phyloP scores from a whole-genome alignment of 2,329 filamentous ascomycete genomes.

The Biscogniauxia sp. region DNA sequence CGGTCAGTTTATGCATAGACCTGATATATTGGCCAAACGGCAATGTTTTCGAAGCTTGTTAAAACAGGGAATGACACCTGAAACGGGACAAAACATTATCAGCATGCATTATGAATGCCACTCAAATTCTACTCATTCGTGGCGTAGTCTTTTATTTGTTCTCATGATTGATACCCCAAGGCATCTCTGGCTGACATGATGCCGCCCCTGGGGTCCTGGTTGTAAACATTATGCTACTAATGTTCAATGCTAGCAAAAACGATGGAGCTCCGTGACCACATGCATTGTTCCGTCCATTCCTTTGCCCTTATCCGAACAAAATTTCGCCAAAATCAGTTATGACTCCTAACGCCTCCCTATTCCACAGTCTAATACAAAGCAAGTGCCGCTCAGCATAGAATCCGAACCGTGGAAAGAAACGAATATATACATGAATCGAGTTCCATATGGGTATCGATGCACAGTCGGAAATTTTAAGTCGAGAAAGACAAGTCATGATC shows the following conservation, averaged over 20 bases:
- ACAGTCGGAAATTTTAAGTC: slow-evolving; percentile 17
- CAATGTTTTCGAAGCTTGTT: not conserved
- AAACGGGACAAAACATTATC: not conserved
- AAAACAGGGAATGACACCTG: not conserved
- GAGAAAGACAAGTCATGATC: slow-evolving; percentile 8
- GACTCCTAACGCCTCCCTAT: slow-evolving; percentile 22
- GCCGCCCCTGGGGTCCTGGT: not conserved
- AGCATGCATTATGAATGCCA: not conserved
- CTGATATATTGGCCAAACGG: not conserved
- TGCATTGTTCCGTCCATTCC: not conserved
- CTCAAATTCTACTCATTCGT: not conserved
- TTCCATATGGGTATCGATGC: slow-evolving; percentile 24
- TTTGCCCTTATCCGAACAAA: not conserved
- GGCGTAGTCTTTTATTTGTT: not conserved
- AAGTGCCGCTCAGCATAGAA: slow-evolving; percentile 16
- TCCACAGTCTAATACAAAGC: slow-evolving; percentile 9
- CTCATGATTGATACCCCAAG: not conserved
- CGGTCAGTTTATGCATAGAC: not conserved
- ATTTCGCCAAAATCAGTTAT: slow-evolving; percentile 8
- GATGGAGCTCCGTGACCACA: not conserved
- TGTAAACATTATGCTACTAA: not conserved
- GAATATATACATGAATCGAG: slow-evolving; percentile 22
- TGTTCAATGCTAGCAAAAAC: not conserved
- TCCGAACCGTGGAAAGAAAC: slow-evolving; percentile 11
- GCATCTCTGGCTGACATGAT: not conserved